Percentiles rank a stretch among this genome's conserved stretches.
Evolutionary conservation across 345 rosid genomes (phyloP).

Genomic region (Draba incana): DNA sequence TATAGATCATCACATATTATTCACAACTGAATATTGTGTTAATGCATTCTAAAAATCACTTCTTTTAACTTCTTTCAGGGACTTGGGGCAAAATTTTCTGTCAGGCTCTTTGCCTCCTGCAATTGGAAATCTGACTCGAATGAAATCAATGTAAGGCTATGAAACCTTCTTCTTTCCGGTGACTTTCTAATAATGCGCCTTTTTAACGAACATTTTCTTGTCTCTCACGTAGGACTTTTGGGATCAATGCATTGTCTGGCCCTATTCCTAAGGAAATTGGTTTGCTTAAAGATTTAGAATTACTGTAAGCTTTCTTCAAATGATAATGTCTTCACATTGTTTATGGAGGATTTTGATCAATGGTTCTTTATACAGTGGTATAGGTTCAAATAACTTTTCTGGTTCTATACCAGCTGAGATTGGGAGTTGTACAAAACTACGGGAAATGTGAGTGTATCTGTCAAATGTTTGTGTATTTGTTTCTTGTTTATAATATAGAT

Average conservation of each 20-base stretch:
- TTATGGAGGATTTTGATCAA: background rate
- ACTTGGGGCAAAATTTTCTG: slow-evolving; percentile 39
- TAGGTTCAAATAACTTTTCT: slow-evolving; percentile 64
- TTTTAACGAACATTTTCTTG: background rate
- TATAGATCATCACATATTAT: background rate
- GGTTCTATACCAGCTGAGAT: slow-evolving; percentile 71
- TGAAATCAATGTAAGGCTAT: slow-evolving; percentile 64
- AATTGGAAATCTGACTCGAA: slow-evolving; percentile 40
- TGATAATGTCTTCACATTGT: background rate
- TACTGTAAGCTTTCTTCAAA: slow-evolving; percentile 51
- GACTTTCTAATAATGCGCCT: background rate
- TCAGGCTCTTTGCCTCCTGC: slow-evolving; percentile 41
- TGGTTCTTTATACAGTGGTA: slow-evolving; percentile 40
- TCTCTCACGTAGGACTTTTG: slow-evolving; percentile 48
- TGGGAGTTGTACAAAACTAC: slow-evolving; percentile 54
- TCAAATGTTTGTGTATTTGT: background rate
- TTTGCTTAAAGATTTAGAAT: slow-evolving; percentile 51
- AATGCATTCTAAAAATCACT: background rate
- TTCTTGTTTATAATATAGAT: background rate
- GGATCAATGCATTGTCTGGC: slow-evolving; percentile 62
- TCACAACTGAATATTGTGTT: background rate
- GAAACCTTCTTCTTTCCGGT: background rate
- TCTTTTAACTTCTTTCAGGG: slow-evolving; percentile 24
- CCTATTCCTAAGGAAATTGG: slow-evolving; percentile 75
- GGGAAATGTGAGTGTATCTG: slow-evolving; percentile 55